Base-by-base conservation (phyloP, 2,329 filamentous ascomycete species). In the Sporothrix schenckii region DNA sequence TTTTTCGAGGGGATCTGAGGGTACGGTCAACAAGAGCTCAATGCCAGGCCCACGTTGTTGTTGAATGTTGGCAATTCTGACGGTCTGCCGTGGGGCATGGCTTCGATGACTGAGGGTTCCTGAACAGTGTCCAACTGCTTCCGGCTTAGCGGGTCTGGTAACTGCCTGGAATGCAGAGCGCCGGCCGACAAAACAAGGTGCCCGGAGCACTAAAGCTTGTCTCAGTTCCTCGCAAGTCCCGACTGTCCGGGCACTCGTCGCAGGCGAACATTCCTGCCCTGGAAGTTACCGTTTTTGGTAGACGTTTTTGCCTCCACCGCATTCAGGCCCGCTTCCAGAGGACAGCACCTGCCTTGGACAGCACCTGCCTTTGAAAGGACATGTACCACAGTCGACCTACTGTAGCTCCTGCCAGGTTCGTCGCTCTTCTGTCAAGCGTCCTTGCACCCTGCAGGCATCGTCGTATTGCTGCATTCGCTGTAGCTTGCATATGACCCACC, bases 61-160 rank as follows among this genome's bases (percentile, higher is more conserved):
- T 24, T 21, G n/a, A 63, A 47, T 14, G 2, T 24, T 47, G 56
- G 53, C 53, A 63, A 47, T 63, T 63, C 58, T 47, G 16, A 41
- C 39, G 39, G 60, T 65, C 60, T 49, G 39, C 30, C 30, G 39
- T 19, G n/a, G n/a, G 6, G 54, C 41, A 44, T 4, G n/a, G 34
- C 54, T 34, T 58, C 30, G 19, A 65, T 49, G 60, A 49, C 27
- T 39, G 27, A 39, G 58, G 19, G 24, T 19, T 5, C 54, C 54
- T 60, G 44, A 65, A 50, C 61, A 44, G 44, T 50, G 34, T 63
- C 34, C 50, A 54, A 24, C 65, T 54, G 50, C 13, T 67, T 67
- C 50, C 65, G 65, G 50, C 61, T 50, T 53, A 41, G 63, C 27
- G 47, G 61, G 47, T 61, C 56, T 39, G 21, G 41, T 41, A 19